Conservation (phyloP, 2,329 filamentous ascomycete species). For the Diaporthe amygdali region DNA sequence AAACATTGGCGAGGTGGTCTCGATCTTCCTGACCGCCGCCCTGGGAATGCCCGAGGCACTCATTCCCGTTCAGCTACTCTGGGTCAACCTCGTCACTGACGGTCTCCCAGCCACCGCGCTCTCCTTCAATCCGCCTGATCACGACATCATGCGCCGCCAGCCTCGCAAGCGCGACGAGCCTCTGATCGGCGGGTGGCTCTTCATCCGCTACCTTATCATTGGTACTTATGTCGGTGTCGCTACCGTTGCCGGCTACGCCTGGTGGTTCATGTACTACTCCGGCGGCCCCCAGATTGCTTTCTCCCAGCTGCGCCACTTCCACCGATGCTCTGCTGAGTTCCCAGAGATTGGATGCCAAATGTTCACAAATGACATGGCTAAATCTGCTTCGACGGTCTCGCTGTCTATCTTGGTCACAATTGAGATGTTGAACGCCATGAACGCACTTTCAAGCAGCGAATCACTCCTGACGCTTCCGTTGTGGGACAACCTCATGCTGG, state of each 20-base stretch:
- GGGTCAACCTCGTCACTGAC: conserved; percentile 98
- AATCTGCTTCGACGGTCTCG: conserved; percentile 90
- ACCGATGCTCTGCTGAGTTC: conserved; percentile 86
- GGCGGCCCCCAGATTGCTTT: conserved; percentile 91
- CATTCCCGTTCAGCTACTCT: conserved; percentile 95
- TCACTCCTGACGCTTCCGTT: conserved; percentile 90
- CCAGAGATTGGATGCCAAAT: conserved; percentile 90
- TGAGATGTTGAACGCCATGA: conserved; percentile 99
- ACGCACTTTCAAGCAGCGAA: conserved; percentile 93
- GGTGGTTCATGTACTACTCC: conserved; percentile 98
- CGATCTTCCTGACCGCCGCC: conserved; percentile 96
- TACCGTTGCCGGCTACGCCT: conserved; percentile 97
- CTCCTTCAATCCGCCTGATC: conserved; percentile 97
- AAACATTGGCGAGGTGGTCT: conserved; percentile 98
- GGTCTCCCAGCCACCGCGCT: conserved; percentile 94
- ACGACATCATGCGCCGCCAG: conserved; percentile 94
- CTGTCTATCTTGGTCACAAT: conserved; percentile 94
- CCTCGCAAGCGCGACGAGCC: conserved; percentile 92
- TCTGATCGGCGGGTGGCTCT: conserved; percentile 93
- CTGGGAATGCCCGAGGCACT: conserved; percentile 97
- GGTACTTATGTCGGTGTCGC: conserved; percentile 93
- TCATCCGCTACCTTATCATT: conserved; percentile 96
- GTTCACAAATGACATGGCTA: conserved; percentile 85
- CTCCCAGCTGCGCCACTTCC: conserved; percentile 89
- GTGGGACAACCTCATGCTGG: conserved; percentile 99